Base-by-base conservation (phyloP, 257 asterid species). In the Ilex aquifolium region DNA sequence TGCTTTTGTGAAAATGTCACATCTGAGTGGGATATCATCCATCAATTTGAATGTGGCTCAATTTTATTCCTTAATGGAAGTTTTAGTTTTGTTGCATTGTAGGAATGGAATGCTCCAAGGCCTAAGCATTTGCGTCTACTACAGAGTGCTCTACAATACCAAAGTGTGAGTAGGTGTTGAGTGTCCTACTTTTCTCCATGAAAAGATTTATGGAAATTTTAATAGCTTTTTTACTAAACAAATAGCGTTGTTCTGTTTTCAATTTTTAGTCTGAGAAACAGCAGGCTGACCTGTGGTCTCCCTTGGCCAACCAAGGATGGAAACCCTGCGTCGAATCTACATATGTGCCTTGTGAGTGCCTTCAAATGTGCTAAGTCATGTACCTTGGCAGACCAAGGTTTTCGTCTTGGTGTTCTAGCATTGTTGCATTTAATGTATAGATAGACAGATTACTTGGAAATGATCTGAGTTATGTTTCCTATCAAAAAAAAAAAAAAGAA, bases 41-140 rank as follows among this genome's bases (percentile, higher is more conserved):
- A 46, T 14, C 4, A 10, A 46, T 46, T 3, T 46, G 11, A 14
- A 4, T 46, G 11, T 8, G 7, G 7, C 42, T 46, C 52, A 1
- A 31, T 53, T 15, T 55, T 5, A 56, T 53, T 13, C 36, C 13
- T 39, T n/a, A 50, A 4, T 36, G 6, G 30, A 30, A 39, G 2
- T 27, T 30, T 57, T 65, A 56, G 65, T 9, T 29, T 46, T 46
- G 52, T 14, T 14, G n/a, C 15, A 29, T 68, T 76, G 53, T 16
- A 76, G 81, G 81, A 76, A 72, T 76, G 81, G 84, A 79, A 69
- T 66, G 79, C 77, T 75, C 84, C 84, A 39, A 75, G 57, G 49
- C 65, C 74, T 42, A 69, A 63, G 81, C 81, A 79, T 49, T 60
- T 60, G 49, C 69, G 53, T 63, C 69, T 79, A 21, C 63, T 79